Base-by-base conservation (phyloP, 1,284 basidiomycete genomes). In the Tremellales sp. region DNA sequence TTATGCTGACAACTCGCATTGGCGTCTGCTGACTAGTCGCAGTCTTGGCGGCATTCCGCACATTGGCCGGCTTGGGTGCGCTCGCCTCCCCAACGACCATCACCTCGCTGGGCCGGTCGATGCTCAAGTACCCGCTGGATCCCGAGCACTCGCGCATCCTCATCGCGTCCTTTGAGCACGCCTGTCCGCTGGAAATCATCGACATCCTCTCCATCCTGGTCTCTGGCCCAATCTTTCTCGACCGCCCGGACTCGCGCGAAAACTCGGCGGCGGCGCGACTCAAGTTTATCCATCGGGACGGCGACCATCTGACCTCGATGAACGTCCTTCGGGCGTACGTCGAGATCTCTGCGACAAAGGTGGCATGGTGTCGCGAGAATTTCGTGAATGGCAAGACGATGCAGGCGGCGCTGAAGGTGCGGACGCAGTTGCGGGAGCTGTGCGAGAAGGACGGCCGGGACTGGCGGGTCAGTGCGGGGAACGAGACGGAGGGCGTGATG, bases 281-380 rank as follows among this genome's bases (percentile, higher is more conserved):
- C 37, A 86, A 86, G 65, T 97, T 97, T 66, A 77, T 82, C 12
- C 87, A 91, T 65, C 74, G 81, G 3, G 83, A 85, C 45, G 93
- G 94, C 19, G 94, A 98, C 66, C 90, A 95, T 66, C 76, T 95
- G 49, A 95, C 91, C 12, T 79, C 85, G 46, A 78, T 97, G 52
- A 94, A 94, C 56, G 83, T 83, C 4, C 79, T 90, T 40, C 79
- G 82, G n/a, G 81, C 87, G 3, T 97, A 92, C 65, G 31, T 28
- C 21, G 39, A 35, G 18, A 27, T 34, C 5, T 40, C 35, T 24
- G 28, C 25, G 24, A 40, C 41, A 37, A 24, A 40, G 41, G 77
- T 73, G 49, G 79, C 82, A 26, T 97, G 92, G 92, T 93, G 89
- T 71, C 77, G 79, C 45, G 79, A 81, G 50, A 84, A 93, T 63